phyloP scores from a whole-genome alignment of 1,284 basidiomycete species.

The Ustilago curta region DNA sequence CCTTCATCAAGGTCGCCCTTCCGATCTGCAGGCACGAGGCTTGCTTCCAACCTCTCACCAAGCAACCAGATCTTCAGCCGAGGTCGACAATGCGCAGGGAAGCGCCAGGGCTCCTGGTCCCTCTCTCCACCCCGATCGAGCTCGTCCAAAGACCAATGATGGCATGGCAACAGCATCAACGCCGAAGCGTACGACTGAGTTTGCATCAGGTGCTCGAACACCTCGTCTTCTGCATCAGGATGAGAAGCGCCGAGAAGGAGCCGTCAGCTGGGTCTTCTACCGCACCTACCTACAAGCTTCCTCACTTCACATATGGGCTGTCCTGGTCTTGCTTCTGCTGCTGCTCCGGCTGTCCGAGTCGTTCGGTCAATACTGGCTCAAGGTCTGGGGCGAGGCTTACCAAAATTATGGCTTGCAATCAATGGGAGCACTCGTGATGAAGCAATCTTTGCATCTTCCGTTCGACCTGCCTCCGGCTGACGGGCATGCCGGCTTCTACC shows the following conservation, averaged over 20 bases:
- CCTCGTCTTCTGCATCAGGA: slow-evolving; percentile 54
- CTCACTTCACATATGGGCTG: slow-evolving; percentile 28
- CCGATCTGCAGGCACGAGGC: slow-evolving; percentile 19
- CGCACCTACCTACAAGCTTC: slow-evolving; percentile 51
- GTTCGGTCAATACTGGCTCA: slow-evolving; percentile 61
- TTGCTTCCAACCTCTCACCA: slow-evolving; percentile 1
- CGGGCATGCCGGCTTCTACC: slow-evolving; percentile 37
- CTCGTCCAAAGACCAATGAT: neutral
- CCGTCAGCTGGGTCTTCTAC: slow-evolving; percentile 51
- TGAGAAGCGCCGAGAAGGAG: slow-evolving; percentile 51
- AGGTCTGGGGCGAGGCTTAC: slow-evolving; percentile 61
- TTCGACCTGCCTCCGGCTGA: slow-evolving; percentile 32
- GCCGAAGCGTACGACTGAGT: slow-evolving; percentile 7
- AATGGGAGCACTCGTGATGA: neutral
- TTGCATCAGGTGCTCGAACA: slow-evolving; percentile 31
- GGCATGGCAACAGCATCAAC: neutral
- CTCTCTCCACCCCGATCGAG: neutral
- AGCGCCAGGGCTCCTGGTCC: neutral
- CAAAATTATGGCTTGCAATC: slow-evolving; percentile 11
- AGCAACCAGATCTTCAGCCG: neutral
- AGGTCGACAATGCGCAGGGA: neutral
- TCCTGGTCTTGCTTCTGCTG: slow-evolving; percentile 35
- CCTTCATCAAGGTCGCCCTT: slow-evolving; percentile 28
- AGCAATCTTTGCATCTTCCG: slow-evolving; percentile 5
- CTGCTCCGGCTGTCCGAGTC: slow-evolving; percentile 38